Evolutionary conservation across 2,329 filamentous ascomycete genomes (phyloP), one percentile per base, ranked within the genome.

Genomic region (Capronia epimyces): DNA sequence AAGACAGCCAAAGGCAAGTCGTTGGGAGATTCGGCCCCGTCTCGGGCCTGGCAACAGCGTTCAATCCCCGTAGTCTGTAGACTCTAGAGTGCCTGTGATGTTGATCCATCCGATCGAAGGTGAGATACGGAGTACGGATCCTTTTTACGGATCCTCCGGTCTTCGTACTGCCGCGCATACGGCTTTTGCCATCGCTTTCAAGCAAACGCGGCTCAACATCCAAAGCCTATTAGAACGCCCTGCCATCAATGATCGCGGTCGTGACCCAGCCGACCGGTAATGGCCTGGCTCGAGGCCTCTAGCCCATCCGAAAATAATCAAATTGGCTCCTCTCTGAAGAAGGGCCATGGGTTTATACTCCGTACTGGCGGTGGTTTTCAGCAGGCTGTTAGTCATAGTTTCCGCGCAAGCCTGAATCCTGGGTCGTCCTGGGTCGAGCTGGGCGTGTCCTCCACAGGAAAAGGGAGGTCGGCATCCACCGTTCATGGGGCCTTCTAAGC

Each of bases 41-140:
- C 42, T 44, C 42, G 42, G 42, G 42, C 22, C 42, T 32, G 32
- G 24, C 3, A 20, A 44, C 12, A 32, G 42, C 12, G 42, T 20
- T 3, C 8, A 37, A 18, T 7, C 16, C 16, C 18, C 3, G 34
- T 20, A n/a, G n/a, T n/a, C n/a, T n/a, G n/a, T 20, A 42, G 25
- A 42, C 20, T 13, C 21, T 25, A 25, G n/a, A n/a, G n/a, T n/a
- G n/a, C 34, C 15, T 37, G 34, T 15, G 5, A 42, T 20, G 34
- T 37, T 12, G 18, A 37, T 37, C 18, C 34, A 5, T 8, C 27
- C 27, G 27, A 29, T n/a, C n/a, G n/a, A n/a, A n/a, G n/a, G n/a
- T n/a, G n/a, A n/a, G n/a, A n/a, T n/a, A n/a, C n/a, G n/a, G n/a
- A n/a, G n/a, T n/a, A n/a, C n/a, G n/a, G n/a, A n/a, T n/a, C n/a